A percentile compares a stretch with the other conserved stretches of the same genome.
These are phyloP conservation scores for Zygosaccharomyces lentus DNA, from an alignment of 805 yeast species.

Conservation along the genomic window DNA sequence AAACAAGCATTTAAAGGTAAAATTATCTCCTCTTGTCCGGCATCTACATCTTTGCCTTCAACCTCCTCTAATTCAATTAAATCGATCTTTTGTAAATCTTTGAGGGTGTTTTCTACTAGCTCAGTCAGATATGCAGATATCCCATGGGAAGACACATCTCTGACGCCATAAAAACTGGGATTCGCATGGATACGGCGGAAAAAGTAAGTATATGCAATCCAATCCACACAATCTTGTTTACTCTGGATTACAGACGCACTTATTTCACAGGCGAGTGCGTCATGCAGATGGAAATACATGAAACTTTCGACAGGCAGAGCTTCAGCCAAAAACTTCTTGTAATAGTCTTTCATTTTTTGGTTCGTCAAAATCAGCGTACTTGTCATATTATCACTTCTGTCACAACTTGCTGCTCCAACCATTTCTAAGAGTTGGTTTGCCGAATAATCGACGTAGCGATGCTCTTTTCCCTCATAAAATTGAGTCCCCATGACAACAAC, in stretches of 20 bases:
- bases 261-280: constrained; percentile 70
- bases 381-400: constrained; percentile 33
- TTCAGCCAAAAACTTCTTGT: constrained; percentile 63
- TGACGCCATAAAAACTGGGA: constrained; percentile 85
- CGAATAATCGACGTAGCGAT: constrained; percentile 63
- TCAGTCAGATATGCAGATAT: constrained; percentile 82
- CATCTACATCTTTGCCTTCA: constrained; percentile 32
- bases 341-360: constrained; percentile 53
- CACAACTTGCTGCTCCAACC: constrained; percentile 44
- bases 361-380: constrained; percentile 56
- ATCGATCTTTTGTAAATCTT: constrained; percentile 56
- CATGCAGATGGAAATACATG: constrained; percentile 54
- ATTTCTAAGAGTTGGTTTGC: constrained; percentile 61
- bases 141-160: constrained; percentile 58
- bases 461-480: constrained; percentile 67
- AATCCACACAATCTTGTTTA: constrained; percentile 84
- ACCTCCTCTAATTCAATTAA: constrained; percentile 55
- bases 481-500: constrained; percentile 71
- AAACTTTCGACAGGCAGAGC: constrained; percentile 84
- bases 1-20: constrained; percentile 64
- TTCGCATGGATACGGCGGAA: constrained; percentile 76
- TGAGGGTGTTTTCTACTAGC: constrained; percentile 64
- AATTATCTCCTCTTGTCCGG: constrained; percentile 40
- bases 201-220: constrained; percentile 80
- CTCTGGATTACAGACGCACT: constrained; percentile 55